phyloP scores from a whole-genome alignment of 2,329 filamentous ascomycete species.

The Zelopaecilomyces penicillatus region DNA sequence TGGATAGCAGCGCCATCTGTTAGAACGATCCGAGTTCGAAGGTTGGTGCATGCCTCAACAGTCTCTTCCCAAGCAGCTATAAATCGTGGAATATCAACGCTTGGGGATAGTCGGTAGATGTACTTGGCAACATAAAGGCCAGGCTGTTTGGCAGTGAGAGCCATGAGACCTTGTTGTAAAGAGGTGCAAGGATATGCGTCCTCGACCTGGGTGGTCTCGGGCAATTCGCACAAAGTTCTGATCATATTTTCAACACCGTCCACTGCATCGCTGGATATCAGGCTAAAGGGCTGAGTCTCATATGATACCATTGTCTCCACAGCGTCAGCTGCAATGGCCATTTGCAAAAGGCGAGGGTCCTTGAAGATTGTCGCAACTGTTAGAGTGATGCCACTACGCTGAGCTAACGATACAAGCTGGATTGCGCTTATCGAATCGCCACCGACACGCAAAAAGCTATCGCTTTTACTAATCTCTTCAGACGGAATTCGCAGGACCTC shows the following conservation, averaged over 20 bases:
- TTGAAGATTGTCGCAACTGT: constrained; percentile 5
- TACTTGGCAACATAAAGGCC: constrained; percentile 28
- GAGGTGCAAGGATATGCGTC: constrained; percentile 14
- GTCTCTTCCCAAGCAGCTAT: constrained; percentile 12
- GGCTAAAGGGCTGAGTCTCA: neutral
- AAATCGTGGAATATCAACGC: constrained; percentile 15
- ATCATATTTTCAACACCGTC: constrained; percentile 12
- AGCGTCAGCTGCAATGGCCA: neutral
- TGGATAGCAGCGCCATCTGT: constrained; percentile 7
- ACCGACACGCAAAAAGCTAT: constrained; percentile 9
- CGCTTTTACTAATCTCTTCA: constrained; percentile 19
- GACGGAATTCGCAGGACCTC: constrained; percentile 1
- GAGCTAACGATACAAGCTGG: constrained; percentile 2
- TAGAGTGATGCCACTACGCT: neutral
- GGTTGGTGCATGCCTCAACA: constrained; percentile 9
- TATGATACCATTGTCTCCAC: neutral
- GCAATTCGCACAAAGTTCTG: neutral
- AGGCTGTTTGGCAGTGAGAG: constrained; percentile 20
- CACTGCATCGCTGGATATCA: constrained; percentile 6
- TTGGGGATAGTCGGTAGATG: constrained; percentile 12
- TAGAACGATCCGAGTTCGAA: constrained; percentile 15
- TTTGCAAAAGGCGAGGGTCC: constrained; percentile 1
- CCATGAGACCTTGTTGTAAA: constrained; percentile 15
- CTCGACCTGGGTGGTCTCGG: constrained; percentile 3
- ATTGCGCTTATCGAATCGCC: constrained; percentile 10